phyloP scores from a whole-genome alignment of 768 basidiomycete species.

The Suillus decipiens region DNA sequence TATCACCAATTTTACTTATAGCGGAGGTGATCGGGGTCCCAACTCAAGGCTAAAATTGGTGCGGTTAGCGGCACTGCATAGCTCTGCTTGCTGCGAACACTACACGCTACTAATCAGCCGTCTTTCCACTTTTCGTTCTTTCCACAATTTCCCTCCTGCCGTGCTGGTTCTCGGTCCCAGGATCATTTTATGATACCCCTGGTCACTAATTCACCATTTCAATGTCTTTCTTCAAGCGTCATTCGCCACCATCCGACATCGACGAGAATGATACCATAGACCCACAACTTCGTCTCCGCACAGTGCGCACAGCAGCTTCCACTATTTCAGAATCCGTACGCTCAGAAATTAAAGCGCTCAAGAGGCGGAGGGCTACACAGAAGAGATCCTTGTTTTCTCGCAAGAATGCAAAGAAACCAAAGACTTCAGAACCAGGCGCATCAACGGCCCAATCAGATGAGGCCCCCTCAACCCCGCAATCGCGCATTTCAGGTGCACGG shows the following conservation, averaged over 20 bases:
- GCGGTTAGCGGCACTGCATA: background rate
- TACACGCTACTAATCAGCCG: background rate
- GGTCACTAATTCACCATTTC: slow-evolving; percentile 24
- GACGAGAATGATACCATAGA: slow-evolving; percentile 74
- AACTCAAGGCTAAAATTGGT: background rate
- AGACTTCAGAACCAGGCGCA: slow-evolving; percentile 33
- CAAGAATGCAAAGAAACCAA: slow-evolving; percentile 47
- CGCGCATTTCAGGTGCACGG: slow-evolving; percentile 49
- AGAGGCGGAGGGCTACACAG: slow-evolving; percentile 48
- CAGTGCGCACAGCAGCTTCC: slow-evolving; percentile 90
- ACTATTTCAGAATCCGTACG: slow-evolving; percentile 86
- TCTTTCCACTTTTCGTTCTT: slow-evolving; percentile 11
- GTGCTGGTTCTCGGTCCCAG: slow-evolving; percentile 34
- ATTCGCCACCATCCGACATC: slow-evolving; percentile 45
- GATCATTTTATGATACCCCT: slow-evolving; percentile 19
- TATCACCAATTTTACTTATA: background rate
- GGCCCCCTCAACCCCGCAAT: slow-evolving; percentile 14
- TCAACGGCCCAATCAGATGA: slow-evolving; percentile 26
- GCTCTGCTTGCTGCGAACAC: slow-evolving; percentile 1
- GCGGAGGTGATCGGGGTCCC: background rate
- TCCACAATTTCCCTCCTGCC: slow-evolving; percentile 21
- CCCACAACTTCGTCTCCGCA: slow-evolving; percentile 83
- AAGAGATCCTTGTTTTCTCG: slow-evolving; percentile 62
- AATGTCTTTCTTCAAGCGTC: slow-evolving; percentile 43
- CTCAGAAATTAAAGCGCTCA: slow-evolving; percentile 69